These are phyloP conservation scores for Fusarium sp. DNA, from an alignment of 2,329 filamentous ascomycete species.

Conservation along the genomic window DNA sequence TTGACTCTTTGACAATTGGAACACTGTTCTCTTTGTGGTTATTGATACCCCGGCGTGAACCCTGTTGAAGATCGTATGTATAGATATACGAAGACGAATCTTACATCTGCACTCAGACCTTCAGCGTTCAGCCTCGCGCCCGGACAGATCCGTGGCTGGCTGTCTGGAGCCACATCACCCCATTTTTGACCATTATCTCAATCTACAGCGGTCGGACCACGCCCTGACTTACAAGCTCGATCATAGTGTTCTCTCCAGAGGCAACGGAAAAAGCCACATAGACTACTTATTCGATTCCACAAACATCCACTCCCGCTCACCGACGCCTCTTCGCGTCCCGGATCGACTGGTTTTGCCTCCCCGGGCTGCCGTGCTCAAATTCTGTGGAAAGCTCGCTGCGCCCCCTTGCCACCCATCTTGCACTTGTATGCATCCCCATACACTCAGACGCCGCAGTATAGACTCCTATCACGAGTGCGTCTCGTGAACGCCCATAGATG, in stretches of 20 bases:
- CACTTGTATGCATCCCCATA: conserved; percentile 30
- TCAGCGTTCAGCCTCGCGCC: conserved; percentile 17
- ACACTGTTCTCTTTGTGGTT: background rate
- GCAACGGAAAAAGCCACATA: conserved; percentile 14
- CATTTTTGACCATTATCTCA: conserved; percentile 4
- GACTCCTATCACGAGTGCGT: background rate
- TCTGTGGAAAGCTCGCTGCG: conserved; percentile 4
- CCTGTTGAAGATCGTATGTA: conserved; percentile 12
- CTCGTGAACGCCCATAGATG: background rate
- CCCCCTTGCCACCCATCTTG: background rate
- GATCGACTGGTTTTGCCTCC: conserved; percentile 4
- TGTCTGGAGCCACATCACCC: conserved; percentile 21
- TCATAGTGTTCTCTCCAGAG: background rate
- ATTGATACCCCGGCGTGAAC: conserved; percentile 1
- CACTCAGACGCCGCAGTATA: conserved; percentile 29
- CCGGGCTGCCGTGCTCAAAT: background rate
- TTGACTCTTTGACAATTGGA: conserved; percentile 1
- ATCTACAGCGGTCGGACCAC: conserved; percentile 1
- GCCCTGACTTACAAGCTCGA: conserved; percentile 9
- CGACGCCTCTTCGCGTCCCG: conserved; percentile 12
- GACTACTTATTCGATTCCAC: conserved; percentile 5
- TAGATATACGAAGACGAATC: conserved; percentile 3
- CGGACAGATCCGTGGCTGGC: conserved; percentile 28
- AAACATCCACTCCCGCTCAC: conserved; percentile 15
- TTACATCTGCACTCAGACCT: conserved; percentile 10